phyloP scores from a whole-genome alignment of 768 basidiomycete genomes.

The Fibroporia radiculosa region DNA sequence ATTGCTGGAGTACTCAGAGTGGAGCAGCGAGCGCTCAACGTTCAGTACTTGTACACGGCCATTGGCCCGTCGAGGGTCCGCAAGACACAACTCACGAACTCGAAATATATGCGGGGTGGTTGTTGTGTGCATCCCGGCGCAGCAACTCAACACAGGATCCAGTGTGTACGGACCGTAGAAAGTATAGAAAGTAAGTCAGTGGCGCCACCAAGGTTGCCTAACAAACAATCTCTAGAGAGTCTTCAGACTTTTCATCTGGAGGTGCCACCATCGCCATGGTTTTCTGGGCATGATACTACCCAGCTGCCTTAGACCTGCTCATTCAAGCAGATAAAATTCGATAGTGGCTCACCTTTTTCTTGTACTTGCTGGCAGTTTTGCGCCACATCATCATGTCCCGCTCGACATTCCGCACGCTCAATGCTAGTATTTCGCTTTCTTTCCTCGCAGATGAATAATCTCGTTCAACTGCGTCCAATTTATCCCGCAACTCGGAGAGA shows the following conservation, averaged over 20 bases:
- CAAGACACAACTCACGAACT: no score
- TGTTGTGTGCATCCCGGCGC: no score
- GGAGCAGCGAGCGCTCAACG: no score
- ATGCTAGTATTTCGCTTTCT: background rate
- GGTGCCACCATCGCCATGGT: background rate
- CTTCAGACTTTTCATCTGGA: background rate
- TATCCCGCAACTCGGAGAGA: conserved; percentile 1
- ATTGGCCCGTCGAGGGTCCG: no score
- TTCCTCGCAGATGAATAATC: background rate
- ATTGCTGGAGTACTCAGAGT: no score
- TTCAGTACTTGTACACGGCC: no score
- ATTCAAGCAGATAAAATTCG: background rate
- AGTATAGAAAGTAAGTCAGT: no score
- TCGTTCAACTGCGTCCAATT: background rate
- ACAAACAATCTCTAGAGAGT: conserved; percentile 1
- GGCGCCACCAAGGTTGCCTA: background rate
- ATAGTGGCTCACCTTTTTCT: conserved; percentile 13
- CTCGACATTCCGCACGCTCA: background rate
- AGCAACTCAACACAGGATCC: no score
- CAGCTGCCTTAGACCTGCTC: background rate
- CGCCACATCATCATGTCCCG: conserved; percentile 6
- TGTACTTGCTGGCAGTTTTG: conserved; percentile 7
- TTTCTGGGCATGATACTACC: background rate
- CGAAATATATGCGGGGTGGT: no score
- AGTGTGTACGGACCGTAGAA: no score